Base-by-base conservation (phyloP, 331 rosid genomes). In the Cydonia oblonga region DNA sequence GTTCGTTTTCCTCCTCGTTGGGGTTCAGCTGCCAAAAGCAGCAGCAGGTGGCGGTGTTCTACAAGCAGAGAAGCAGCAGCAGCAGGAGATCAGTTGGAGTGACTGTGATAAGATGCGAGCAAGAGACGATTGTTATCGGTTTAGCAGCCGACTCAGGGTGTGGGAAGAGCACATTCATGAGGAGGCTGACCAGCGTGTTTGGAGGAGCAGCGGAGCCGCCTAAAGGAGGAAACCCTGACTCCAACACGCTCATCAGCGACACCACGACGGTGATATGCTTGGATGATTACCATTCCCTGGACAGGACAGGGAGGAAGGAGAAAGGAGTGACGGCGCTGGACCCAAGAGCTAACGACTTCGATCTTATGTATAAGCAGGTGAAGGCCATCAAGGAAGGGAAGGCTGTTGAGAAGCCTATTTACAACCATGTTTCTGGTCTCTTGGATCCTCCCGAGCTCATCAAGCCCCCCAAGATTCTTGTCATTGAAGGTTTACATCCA, bases 161-260 rank as follows among this genome's bases (percentile, higher is more conserved):
- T 70, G 99, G 99, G 33, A 95, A 95, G 76, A 91, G 97, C 30
- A 95, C 99, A 28, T 95, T 95, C 92, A 95, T 95, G 99, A 89
- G 99, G 68, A 87, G 99, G 66, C 83, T 95, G 15, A 95, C 99
- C 0, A 95, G 96, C 73, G 99, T 95, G 30, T 95, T 95, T 72
- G 99, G 99, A 35, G 99, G 99, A 3, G 85, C 89, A 24, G 99
- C 97, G 19, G 93, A 91, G 52, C 99, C 99, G 46, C 99, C 99
- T 5, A 91, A 58, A 35, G 99, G 99, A 15, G 99, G 99, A 0
- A 95, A 95, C 42, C 99, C 99, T 1, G 99, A 95, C 30, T 95
- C 99, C 13, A 95, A 95, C 93, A 95, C 99, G 0, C 87, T 95
- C 33, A 95, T 95, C 56, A 91, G 99, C 77, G 97, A 95, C 87